Conservation (phyloP, 148 eudicot genomes). For the Amaranthus cruentus region DNA sequence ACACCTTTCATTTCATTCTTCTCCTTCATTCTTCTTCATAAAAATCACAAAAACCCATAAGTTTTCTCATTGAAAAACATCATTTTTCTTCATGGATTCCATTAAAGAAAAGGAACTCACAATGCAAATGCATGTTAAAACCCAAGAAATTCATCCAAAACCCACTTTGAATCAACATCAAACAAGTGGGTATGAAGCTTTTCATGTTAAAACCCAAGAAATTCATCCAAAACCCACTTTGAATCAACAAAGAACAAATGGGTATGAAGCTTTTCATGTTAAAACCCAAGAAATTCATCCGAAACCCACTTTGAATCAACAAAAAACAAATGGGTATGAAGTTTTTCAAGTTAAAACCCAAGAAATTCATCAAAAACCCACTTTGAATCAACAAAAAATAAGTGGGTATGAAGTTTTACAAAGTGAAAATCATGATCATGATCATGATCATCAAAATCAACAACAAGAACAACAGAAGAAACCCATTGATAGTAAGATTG, state of each 20-base stretch:
- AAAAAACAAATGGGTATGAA: neutral
- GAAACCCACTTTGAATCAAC: neutral
- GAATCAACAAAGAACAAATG: neutral
- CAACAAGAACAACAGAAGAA: neutral
- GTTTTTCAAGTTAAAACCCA: constrained; percentile 1
- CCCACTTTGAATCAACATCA: neutral
- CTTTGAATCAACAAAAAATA: neutral
- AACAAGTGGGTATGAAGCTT: neutral
- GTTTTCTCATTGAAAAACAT: neutral
- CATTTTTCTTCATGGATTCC: neutral
- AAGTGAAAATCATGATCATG: neutral
- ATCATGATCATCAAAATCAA: neutral
- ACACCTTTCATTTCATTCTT: constrained; percentile 5
- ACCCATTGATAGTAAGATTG: neutral
- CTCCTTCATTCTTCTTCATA: neutral
- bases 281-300: constrained; percentile 6
- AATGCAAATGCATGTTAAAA: constrained; percentile 14
- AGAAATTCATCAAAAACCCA: constrained; percentile 10
- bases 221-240: constrained; percentile 6
- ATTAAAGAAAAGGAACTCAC: neutral
- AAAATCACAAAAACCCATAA: neutral
- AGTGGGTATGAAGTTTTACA: neutral
- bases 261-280: neutral
- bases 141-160: neutral
- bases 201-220: neutral